Percentiles rank a stretch among this genome's conserved stretches.
Conservation (phyloP, 1,284 basidiomycete species). For the Retiboletus flavoniger region DNA sequence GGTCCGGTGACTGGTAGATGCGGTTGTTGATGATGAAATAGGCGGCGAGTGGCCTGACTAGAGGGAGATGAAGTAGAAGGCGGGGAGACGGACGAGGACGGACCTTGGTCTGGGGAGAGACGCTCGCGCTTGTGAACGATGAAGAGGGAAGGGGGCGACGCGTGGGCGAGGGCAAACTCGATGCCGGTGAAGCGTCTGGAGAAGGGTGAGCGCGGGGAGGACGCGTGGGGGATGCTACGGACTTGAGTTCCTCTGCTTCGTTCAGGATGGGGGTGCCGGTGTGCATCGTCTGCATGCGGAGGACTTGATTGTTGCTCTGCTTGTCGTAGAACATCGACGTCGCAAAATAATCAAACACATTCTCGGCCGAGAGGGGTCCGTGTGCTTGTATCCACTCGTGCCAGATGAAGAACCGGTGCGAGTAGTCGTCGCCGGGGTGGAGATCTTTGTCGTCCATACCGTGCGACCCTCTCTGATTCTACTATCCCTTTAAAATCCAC, state of each 20-base stretch:
- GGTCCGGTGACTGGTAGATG: conserved; percentile 82
- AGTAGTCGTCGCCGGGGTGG: conserved; percentile 76
- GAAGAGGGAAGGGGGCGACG: conserved; percentile 75
- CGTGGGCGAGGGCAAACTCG: conserved; percentile 79
- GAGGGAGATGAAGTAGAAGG: neutral
- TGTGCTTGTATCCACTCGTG: conserved; percentile 80
- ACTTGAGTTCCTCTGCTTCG: conserved; percentile 80
- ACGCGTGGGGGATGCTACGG: conserved; percentile 21
- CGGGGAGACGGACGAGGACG: conserved; percentile 21
- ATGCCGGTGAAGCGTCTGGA: conserved; percentile 76
- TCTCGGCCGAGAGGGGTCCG: conserved; percentile 69
- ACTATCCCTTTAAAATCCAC: neutral
- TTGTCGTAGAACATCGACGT: conserved; percentile 89
- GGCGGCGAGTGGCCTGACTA: conserved; percentile 71
- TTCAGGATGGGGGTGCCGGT: conserved; percentile 68
- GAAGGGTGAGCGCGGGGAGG: conserved; percentile 2
- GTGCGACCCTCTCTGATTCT: neutral
- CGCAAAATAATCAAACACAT: conserved; percentile 83
- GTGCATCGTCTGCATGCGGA: conserved; percentile 87
- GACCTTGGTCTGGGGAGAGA: conserved; percentile 76
- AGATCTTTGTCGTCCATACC: conserved; percentile 68
- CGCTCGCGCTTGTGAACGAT: conserved; percentile 85
- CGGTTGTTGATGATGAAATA: conserved; percentile 85
- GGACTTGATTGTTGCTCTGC: conserved; percentile 83
- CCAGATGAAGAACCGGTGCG: conserved; percentile 80